Conservation (phyloP, 257 asterid species). For the Linaria vulgaris region DNA sequence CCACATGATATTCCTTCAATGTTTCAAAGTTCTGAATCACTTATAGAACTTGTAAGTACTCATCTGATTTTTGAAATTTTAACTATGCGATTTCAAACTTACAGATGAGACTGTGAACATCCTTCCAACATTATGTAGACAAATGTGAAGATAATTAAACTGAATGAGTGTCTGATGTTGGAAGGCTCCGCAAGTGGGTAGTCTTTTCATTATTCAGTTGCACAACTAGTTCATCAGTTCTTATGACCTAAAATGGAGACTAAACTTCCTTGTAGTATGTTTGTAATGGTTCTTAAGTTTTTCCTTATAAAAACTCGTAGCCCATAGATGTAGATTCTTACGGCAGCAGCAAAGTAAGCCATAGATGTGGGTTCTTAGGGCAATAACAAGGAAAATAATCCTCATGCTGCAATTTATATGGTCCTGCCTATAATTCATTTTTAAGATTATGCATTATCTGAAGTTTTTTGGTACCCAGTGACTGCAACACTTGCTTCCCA, state of each 20-base stretch:
- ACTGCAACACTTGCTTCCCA: no score
- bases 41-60: constrained; percentile 77
- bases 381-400: no score
- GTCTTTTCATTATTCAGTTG: constrained; percentile 9
- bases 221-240: constrained; percentile 10
- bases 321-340: no score
- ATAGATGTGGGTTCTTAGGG: no score
- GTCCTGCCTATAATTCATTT: constrained; percentile 1
- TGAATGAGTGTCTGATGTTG: neutral
- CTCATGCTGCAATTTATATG: constrained; percentile 18
- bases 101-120: neutral
- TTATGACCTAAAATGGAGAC: constrained; percentile 6
- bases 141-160: neutral
- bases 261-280: neutral
- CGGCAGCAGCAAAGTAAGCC: no score
- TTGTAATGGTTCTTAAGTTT: neutral
- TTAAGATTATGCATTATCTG: no score
- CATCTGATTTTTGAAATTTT: constrained; percentile 22
- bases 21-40: constrained; percentile 77
- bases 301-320: neutral
- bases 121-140: constrained; percentile 6
- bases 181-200: neutral
- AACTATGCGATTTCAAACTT: constrained; percentile 18
- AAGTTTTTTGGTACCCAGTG: no score
- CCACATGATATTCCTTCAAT: constrained; percentile 77